Base-by-base conservation (phyloP, 345 rosid genomes). In the Iberis pinnata region DNA sequence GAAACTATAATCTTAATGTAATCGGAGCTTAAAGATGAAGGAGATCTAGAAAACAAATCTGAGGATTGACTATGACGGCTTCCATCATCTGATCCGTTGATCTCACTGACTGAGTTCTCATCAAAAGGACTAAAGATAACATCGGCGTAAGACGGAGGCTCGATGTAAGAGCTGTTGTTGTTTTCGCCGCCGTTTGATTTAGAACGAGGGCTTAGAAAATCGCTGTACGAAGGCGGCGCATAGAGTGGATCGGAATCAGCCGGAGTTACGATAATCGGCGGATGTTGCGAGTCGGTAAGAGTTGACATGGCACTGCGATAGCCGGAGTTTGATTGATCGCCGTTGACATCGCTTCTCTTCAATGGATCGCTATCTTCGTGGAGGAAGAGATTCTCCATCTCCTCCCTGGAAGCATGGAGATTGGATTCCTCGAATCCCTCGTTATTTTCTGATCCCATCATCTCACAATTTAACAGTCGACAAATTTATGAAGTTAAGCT, bases 91-190 rank as follows among this genome's bases (percentile, higher is more conserved):
- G 49, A 33, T 49, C 81, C 83, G 67, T 82, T 81, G 78, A 64
- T 73, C 50, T 86, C 85, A 32, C 58, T 73, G 64, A 48, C 72
- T 2, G 75, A 19, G 33, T 25, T 78, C 17, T 80, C 86, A 43
- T 86, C 87, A 58, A 80, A 88, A 17, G 95, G 90, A 22, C 90
- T 85, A 70, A 80, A 85, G 64, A 88, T 68, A 49, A 80, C 87
- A 27, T 88, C 97, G 2, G 97, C 81, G 46, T 93, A 93, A 4
- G 97, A 72, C 14, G 95, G 94, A 24, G 97, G 94, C 61, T 93
- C 94, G 82, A 83, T 78, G 78, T 92, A 81, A 31, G 88, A 74
- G n/a, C n/a, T n/a, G n/a, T n/a, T n/a, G n/a, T n/a, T n/a, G 61
- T 56, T 64, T 48, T 56, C 63, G 37, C 71, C 58, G 67, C 56